Conservation (phyloP, 257 asterid species). For the Solanum sejunctum region DNA sequence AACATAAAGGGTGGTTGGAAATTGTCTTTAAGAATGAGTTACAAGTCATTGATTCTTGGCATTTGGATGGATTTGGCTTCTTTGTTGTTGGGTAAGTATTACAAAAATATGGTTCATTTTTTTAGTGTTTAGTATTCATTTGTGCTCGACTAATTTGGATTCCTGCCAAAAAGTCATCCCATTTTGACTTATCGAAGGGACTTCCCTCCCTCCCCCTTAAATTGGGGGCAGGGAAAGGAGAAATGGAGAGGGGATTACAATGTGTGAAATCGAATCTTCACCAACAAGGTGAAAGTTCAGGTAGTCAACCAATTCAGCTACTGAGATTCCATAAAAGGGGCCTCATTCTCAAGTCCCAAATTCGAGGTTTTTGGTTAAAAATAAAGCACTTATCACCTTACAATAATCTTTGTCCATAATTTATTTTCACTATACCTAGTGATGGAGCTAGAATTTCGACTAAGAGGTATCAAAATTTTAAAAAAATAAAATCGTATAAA, state of each 20-base stretch:
- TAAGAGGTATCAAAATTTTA: too few relatives aligned
- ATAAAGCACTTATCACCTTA: not conserved
- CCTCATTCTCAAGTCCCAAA: not conserved
- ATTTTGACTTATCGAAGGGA: not conserved
- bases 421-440: not conserved
- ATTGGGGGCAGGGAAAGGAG: too few relatives aligned
- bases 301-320: too few relatives aligned
- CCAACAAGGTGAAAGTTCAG: too few relatives aligned
- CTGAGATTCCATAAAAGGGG: too few relatives aligned
- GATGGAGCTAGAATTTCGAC: too few relatives aligned
- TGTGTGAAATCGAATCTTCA: too few relatives aligned
- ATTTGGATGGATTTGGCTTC: conserved; percentile 59
- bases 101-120: too few relatives aligned
- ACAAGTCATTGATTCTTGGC: conserved; percentile 42
- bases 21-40: conserved; percentile 39
- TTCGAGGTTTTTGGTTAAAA: not conserved
- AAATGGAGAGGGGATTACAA: too few relatives aligned
- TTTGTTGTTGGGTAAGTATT: conserved; percentile 50
- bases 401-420: not conserved
- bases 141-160: not conserved
- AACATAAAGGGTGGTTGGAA: conserved; percentile 57
- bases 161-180: not conserved
- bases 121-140: not conserved
- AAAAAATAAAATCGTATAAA: too few relatives aligned
- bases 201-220: too few relatives aligned